Conservation (phyloP, 2,329 filamentous ascomycete genomes). For the Diaporthe ampelina region DNA sequence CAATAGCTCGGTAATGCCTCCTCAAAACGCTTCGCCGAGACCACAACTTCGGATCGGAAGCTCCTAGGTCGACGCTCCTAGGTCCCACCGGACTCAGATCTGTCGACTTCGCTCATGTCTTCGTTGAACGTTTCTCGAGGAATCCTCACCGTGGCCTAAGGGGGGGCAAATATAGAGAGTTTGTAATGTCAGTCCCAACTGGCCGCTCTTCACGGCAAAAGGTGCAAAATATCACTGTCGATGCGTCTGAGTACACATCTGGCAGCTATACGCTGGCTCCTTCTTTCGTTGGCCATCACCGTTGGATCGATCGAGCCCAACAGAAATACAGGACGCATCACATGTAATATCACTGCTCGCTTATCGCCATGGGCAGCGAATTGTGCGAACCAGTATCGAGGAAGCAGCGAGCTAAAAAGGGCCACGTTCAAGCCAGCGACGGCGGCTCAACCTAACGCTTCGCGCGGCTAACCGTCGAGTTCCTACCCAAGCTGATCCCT, state of each 20-base stretch:
- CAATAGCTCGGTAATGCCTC: too few relatives aligned
- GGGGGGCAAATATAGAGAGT: neutral
- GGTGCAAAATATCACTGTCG: neutral
- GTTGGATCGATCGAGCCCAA: neutral
- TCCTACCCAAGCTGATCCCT: neutral
- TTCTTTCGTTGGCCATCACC: neutral
- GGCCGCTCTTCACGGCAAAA: too few relatives aligned
- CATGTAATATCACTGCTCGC: neutral
- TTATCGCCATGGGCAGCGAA: neutral
- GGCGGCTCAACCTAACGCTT: neutral
- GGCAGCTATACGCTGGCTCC: neutral
- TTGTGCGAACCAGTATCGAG: neutral
- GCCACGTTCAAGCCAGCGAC: neutral
- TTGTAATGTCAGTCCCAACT: too few relatives aligned
- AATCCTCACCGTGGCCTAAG: neutral
- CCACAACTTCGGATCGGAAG: neutral
- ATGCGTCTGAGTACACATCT: neutral
- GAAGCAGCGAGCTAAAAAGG: neutral
- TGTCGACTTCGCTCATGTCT: neutral
- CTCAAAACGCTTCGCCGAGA: neutral
- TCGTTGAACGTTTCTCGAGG: neutral
- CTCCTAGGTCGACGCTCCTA: too few relatives aligned
- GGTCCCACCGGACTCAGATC: too few relatives aligned
- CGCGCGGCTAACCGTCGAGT: neutral
- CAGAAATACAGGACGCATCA: neutral